Evolutionary conservation across 768 basidiomycete genomes (phyloP), one percentile per base, ranked within the genome.

Genomic region (Trametes meyenii): DNA sequence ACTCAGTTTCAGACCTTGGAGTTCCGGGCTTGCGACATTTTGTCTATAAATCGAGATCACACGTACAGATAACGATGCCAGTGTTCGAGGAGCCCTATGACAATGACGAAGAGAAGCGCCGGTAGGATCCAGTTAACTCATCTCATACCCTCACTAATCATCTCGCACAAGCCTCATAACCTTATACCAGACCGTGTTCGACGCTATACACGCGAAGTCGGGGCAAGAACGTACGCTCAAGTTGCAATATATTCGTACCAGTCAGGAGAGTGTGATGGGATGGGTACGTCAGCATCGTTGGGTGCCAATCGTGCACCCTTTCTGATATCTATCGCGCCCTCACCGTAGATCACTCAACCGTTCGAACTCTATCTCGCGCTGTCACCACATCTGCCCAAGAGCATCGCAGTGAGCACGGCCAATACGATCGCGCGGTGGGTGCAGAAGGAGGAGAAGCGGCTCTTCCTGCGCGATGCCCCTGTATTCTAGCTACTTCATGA

Each of bases 21-120:
- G 88, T 96, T 64, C 94, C 94, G 3, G 95, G 95, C 2, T 75
- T 98, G 29, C 85, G 92, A 33, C 97, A 99, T 73, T 99, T 98
- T 71, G 76, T 98, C 50, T 98, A 98, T 79, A 98, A 98, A 76
- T 93, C 92, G 11, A 82, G 93, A 13, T 78, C 84, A 7, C 85
- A 92, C 67, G 95, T 99, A 19, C 97, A 99, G 71, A 82, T 96
- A 38, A 97, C 96, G 0, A 76, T 81, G 64, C 95, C 97, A 3
- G 72, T 74, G n/a, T 96, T 89, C 73, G 93, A 95, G 70, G 92
- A 91, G 17, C 91, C 90, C 6, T 96, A 97, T 67, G 85, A 88
- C 44, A 78, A 77, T 36, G 65, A 77, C 0, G 78, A 83, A 43
- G 86, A 88, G 61, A 81, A 78, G 55, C 79, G 85, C 62, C 81